Base-by-base conservation (phyloP, 176 grass and related monocot genomes). In the Oryza coarctata region DNA sequence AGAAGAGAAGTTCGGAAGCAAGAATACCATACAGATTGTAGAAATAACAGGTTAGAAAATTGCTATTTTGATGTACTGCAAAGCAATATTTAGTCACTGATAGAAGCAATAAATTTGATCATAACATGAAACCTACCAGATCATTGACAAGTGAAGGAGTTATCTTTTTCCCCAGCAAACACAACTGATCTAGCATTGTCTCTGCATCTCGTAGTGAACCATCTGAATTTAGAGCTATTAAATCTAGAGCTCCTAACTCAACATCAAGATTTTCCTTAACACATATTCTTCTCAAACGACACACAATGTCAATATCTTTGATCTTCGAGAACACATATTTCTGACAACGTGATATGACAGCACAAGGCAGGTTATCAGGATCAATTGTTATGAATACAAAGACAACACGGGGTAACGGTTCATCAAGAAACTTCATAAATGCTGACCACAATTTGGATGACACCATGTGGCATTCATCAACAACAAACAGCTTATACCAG, bases 391-490 rank as follows among this genome's bases (percentile, higher is more conserved):
- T 83, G 71, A 93, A 93, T 83, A 93, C 76, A 60, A 93, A 93
- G 44, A 90, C 88, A 76, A 90, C 74, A 25, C 4, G 78, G 62
- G 85, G 70, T 31, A 83, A 73, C 36, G 88, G 82, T 44, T 90
- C 85, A 66, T 90, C 91, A 83, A 93, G 85, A 83, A 90, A 90
- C n/a, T 93, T 90, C 77, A 88, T 79, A 68, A 93, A 90, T 76
- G 85, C 75, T 71, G 91, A 90, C 91, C 91, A 90, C 22, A 83
- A 43, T 80, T 86, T 90, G 44, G 77, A 82, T 61, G 91, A 85
- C 26, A 89, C 60, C 80, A 87, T 92, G 38, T 92, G 90, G 36
- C 90, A 92, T 67, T 92, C 84, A 57, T 92, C 90, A 35, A 92
- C 44, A 34, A 89, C 71, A 50, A 97, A 88, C 30, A 91, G 77